A percentile compares a stretch with the other conserved stretches of the same genome.
These are phyloP conservation scores for Skeletonema menzelii DNA, from an alignment of 108 stramenopile genomes.

Conservation along the genomic window DNA sequence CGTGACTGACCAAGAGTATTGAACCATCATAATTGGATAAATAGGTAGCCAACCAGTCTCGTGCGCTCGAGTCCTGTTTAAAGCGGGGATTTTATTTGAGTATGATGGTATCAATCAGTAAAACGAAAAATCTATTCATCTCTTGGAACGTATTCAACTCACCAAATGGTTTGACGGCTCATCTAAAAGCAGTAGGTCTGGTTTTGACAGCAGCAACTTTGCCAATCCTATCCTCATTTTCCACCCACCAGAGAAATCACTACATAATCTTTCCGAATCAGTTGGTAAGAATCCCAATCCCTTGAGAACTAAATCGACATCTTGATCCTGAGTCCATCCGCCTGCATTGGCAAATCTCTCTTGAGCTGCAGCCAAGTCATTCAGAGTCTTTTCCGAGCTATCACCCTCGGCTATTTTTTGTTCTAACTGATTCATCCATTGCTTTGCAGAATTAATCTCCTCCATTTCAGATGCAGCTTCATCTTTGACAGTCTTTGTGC, in stretches of 20 bases:
- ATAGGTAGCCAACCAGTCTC: slow-evolving; percentile 85
- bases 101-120: too few relatives aligned
- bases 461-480: slow-evolving; percentile 90
- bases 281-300: slow-evolving; percentile 83
- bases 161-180: slow-evolving; percentile 91
- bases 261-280: slow-evolving; percentile 77
- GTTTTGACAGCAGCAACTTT: slow-evolving; percentile 81
- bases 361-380: slow-evolving; percentile 62
- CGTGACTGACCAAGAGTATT: slow-evolving; percentile 86
- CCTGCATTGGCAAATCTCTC: slow-evolving; percentile 72
- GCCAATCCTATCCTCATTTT: slow-evolving; percentile 94
- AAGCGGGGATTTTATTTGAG: too few relatives aligned
- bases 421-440: slow-evolving; percentile 46
- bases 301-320: slow-evolving; percentile 78
- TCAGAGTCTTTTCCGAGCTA: slow-evolving; percentile 61
- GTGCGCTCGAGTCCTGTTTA: slow-evolving; percentile 33
- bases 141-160: neutral
- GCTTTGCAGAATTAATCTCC: slow-evolving; percentile 58
- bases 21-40: slow-evolving; percentile 82
- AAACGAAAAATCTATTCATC: too few relatives aligned
- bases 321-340: slow-evolving; percentile 88
- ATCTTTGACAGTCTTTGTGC: slow-evolving; percentile 80
- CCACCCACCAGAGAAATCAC: slow-evolving; percentile 92
- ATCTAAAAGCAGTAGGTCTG: slow-evolving; percentile 81
- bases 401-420: slow-evolving; percentile 50